Base-by-base conservation (phyloP, 805 yeast species). In the Lachancea lanzarotensis region DNA sequence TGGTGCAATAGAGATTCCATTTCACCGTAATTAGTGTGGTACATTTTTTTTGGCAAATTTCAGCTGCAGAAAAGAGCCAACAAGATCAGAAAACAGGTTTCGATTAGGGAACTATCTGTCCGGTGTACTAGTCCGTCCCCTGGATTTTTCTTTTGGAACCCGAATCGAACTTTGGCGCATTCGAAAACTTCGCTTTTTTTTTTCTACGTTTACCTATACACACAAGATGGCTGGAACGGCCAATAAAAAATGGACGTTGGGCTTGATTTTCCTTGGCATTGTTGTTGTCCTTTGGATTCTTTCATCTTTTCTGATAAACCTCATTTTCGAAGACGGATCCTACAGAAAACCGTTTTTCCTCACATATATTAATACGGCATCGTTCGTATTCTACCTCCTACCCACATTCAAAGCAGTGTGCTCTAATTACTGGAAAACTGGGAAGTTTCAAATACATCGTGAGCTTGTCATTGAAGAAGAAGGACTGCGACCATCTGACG, bases 251-350 rank as follows among this genome's bases (percentile, higher is more conserved):
- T 89, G 97, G 97, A 70, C 82, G 0, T 56, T 86, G 17, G 98
- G 98, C 2, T 73, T 91, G 18, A 53, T 82, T 18, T 76, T 86
- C 66, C 72, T 90, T 19, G 72, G 78, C 1, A 70, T 84, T 36
- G 98, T 90, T 37, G 87, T 91, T 22, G 62, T 85, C 1, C 74
- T 88, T 19, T 91, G 98, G 98, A 97, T 93, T 10, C 67, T 84
- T 31, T 87, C 96, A 3, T 86, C 95, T 3, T 91, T 89, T 54
- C 63, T 91, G 38, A 82, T 93, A 31, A 89, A 86, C 63, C 81
- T 79, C 35, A 69, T 87, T 34, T 84, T 87, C 54, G 88, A 81
- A 53, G 73, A 76, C 38, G 77, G 74, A 46, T 68, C 73, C 22
- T 93, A 88, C 63, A 67, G 88, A 39, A 93, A 93, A 65, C 98